A percentile compares a stretch with the other conserved stretches of the same genome.
Evolutionary conservation across 2,329 filamentous ascomycete species (phyloP).

Genomic region (Neospermospora avenae): DNA sequence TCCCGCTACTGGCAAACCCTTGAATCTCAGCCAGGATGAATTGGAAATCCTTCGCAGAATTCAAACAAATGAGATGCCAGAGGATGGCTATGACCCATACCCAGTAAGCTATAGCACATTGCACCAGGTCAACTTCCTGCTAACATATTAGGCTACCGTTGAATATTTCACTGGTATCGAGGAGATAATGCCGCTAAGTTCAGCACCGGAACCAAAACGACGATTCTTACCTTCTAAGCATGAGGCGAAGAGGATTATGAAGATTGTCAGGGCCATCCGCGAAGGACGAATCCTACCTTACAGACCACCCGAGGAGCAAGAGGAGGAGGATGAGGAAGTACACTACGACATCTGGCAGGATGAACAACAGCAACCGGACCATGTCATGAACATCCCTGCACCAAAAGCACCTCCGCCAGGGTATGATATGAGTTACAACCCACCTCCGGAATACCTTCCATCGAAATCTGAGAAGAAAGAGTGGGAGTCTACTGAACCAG

Average conservation of each 20-base stretch:
- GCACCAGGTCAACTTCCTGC: constrained; percentile 5
- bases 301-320: constrained; percentile 68
- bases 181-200: constrained; percentile 92
- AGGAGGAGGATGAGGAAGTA: constrained; percentile 68
- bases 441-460: constrained; percentile 89
- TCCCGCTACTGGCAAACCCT: constrained; percentile 85
- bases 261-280: constrained; percentile 91
- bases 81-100: constrained; percentile 90
- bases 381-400: constrained; percentile 91
- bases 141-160: constrained; percentile 63
- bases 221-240: constrained; percentile 96
- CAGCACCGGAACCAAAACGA: constrained; percentile 92
- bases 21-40: constrained; percentile 84
- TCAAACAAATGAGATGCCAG: constrained; percentile 82
- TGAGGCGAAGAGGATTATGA: constrained; percentile 94
- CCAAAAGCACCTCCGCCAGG: constrained; percentile 91
- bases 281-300: constrained; percentile 93
- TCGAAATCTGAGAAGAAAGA: constrained; percentile 76
- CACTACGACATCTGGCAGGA: constrained; percentile 90
- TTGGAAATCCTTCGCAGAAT: constrained; percentile 83
- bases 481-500: constrained; percentile 84
- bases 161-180: constrained; percentile 90
- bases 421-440: constrained; percentile 95
- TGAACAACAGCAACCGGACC: constrained; percentile 75
- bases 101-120: constrained; percentile 51